These are phyloP conservation scores for Nakazawaea populi DNA, from an alignment of 805 yeast species.

Conservation along the genomic window DNA sequence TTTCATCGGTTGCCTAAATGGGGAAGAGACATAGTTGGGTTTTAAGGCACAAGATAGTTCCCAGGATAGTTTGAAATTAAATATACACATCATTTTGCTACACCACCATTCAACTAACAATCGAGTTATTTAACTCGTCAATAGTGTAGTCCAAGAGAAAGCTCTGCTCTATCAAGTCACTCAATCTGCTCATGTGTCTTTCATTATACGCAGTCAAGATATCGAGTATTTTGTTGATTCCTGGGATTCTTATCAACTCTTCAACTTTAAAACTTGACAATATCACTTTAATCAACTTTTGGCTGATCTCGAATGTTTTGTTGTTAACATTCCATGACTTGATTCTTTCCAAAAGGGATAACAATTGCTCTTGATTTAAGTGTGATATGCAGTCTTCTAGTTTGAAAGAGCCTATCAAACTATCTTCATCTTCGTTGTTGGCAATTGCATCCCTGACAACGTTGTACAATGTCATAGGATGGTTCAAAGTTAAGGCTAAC, in stretches of 20 bases:
- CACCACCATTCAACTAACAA: neutral
- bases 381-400: conserved; percentile 59
- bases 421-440: conserved; percentile 40
- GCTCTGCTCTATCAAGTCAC: conserved; percentile 79
- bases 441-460: conserved; percentile 61
- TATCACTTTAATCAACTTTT: conserved; percentile 63
- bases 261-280: conserved; percentile 50
- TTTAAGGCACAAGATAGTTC: neutral
- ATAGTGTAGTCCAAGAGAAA: conserved; percentile 80
- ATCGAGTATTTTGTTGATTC: conserved; percentile 62
- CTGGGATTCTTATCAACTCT: conserved; percentile 56
- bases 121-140: conserved; percentile 57
- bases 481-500: conserved; percentile 80
- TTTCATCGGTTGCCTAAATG: neutral
- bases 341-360: conserved; percentile 60
- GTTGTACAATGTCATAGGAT: conserved; percentile 81
- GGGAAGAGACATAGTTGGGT: neutral
- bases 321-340: conserved; percentile 96
- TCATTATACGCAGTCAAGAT: conserved; percentile 84
- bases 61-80: no score
- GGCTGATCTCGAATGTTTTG: conserved; percentile 74
- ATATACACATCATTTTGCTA: no score
- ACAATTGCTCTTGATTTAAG: conserved; percentile 55
- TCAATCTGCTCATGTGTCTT: conserved; percentile 75
- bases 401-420: conserved; percentile 47